Base-by-base conservation (phyloP, 2,329 filamentous ascomycete species). In the Penicillium sp. region DNA sequence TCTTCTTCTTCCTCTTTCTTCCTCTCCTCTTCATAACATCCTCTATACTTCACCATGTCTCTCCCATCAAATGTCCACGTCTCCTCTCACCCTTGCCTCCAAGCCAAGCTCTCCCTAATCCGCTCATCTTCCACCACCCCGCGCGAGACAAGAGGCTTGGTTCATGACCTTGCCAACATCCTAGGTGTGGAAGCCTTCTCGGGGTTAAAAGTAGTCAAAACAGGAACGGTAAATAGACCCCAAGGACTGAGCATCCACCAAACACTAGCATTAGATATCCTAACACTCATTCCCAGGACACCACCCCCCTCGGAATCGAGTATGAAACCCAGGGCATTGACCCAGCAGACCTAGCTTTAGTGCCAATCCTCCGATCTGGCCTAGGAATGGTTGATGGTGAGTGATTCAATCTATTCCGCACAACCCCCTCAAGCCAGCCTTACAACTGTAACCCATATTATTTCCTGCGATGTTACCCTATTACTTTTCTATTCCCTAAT, bases 311-410 rank as follows among this genome's bases (percentile, higher is more conserved):
- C 33, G 90, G 89, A 63, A 91, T 87, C 73, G 78, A 86, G 61
- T 96, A 93, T 78, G 82, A 84, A 15, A 87, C 85, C 0, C 83
- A 85, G 38, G 81, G 80, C 40, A 81, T 91, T 63, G 75, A 82
- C 6, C 88, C 90, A 1, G 77, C 81, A 49, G 84, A 83, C 58
- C 84, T 97, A 66, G 93, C 88, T 52, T 83, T 97, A 53, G 88
- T 97, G 3, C 93, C 93, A 38, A 96, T 97, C 75, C 84, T 97
- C n/a, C 85, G 93, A 60, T 96, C 91, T 4, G 93, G 93, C 27
- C 81, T 97, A 41, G 90, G 86, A 73, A 97, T 97, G 93, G 84
- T 96, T 43, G 90, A 96, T 71, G 89, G 88, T 89, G 67, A 23
- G 74, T 49, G 13, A 37, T n/a, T 13, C 9, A 42, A 19, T 25